Evolutionary conservation across 2,329 filamentous ascomycete species (phyloP), one percentile per base, ranked within the genome.

Genomic region (Dactylellina parvicollis): DNA sequence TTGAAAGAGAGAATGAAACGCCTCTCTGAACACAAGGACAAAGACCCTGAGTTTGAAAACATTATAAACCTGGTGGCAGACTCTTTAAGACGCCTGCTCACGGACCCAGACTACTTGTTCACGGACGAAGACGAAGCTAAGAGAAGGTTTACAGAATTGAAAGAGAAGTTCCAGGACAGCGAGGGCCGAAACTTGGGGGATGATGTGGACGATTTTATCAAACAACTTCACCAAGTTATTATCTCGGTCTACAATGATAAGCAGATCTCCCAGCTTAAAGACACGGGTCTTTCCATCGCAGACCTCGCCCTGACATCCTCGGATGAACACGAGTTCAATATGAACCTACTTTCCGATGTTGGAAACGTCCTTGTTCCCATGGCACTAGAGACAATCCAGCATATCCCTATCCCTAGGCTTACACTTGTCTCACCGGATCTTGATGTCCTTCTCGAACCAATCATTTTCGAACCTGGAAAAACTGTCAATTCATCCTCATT

Each of bases 401-500:
- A 92, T 80, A 83, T 98, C 2, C 94, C 94, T 0, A 95, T 98
- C 57, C 93, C 93, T 0, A 89, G 94, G 3, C 81, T 97, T n/a
- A 94, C 97, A 80, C 84, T 97, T 3, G 90, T 91, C 0, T 90
- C 89, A 2, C 93, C 92, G 0, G 88, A 91, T 32, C 84, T 96
- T 61, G 93, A 97, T 77, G 85, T 98, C 3, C 83, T 98, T 0
- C 83, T 98, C 1, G 94, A 98, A 79, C 97, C 96, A 75, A 84
- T 98, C 30, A 90, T 98, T 71, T 85, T 98, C 30, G 92, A 97
- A 79, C 94, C 94, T 0, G 94, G 94, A 4, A 85, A 85, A 66
- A 96, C 92, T 0, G 85, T 96, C 77, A 94, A 96, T 79, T 83
- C 89, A 74, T 92, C 90, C 2, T 96, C 93, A 0, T 98, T 98